A percentile compares a stretch with the other conserved stretches of the same genome.
Conservation (phyloP, 108 stramenopile species). For the Aureococcus anophagefferens region DNA sequence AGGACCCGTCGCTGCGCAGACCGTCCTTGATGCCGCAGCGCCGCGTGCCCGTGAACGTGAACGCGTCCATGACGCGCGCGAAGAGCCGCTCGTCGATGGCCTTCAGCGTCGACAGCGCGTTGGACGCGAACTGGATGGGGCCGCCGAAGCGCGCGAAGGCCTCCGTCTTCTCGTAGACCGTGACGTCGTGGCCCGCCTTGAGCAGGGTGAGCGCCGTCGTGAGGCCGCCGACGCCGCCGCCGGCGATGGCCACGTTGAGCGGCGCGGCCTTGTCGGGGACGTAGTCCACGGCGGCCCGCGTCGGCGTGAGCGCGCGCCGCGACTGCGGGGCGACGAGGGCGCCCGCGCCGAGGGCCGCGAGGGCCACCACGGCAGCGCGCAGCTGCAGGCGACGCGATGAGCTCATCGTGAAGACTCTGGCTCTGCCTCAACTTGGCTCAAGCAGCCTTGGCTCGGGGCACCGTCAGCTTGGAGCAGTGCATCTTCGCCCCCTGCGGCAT, state of each 20-base stretch:
- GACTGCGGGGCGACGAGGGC: too few species aligned
- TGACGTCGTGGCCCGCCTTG: conserved; percentile 85
- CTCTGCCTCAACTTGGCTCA: too few species aligned
- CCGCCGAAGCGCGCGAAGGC: conserved; percentile 90
- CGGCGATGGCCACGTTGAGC: conserved; percentile 79
- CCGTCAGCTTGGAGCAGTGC: too few species aligned
- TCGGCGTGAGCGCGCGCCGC: too few species aligned
- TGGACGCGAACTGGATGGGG: conserved; percentile 92
- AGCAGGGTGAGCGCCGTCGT: conserved; percentile 78
- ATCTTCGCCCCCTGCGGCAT: too few species aligned
- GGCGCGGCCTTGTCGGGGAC: background rate
- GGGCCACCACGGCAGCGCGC: too few species aligned
- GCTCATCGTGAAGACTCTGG: too few species aligned
- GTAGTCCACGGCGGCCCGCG: too few species aligned
- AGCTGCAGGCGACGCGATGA: too few species aligned
- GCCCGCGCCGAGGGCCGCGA: too few species aligned
- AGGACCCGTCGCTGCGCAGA: conserved; percentile 66
- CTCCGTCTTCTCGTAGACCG: conserved; percentile 86
- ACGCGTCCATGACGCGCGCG: conserved; percentile 83
- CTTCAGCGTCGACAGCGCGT: conserved; percentile 81
- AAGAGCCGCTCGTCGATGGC: conserved; percentile 79
- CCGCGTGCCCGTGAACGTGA: conserved; percentile 89
- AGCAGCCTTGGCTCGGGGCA: too few species aligned
- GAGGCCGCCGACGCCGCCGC: conserved; percentile 86
- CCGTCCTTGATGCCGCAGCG: conserved; percentile 94